phyloP scores from a whole-genome alignment of 345 rosid species.

The Pistacia integerrima region DNA sequence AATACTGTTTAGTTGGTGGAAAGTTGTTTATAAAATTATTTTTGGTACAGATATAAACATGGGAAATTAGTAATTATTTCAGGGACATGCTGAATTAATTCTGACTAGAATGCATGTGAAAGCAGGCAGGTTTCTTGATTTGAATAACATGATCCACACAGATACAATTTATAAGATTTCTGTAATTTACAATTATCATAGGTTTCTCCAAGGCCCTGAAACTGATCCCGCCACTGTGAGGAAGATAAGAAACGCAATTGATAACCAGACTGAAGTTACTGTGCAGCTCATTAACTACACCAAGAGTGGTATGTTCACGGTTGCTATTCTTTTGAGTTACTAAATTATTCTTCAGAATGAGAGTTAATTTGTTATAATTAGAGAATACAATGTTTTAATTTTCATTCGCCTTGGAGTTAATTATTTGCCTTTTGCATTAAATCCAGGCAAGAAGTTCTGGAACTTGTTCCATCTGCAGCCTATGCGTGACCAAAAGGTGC shows the following conservation, averaged over 20 bases:
- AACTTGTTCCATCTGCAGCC: conserved; percentile 97
- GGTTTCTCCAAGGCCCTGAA: conserved; percentile 98
- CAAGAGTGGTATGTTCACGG: conserved; percentile 65
- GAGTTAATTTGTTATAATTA: not conserved
- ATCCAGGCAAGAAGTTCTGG: conserved; percentile 97
- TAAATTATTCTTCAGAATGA: too few relatives aligned
- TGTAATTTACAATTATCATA: conserved; percentile 22
- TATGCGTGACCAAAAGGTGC: conserved; percentile 99
- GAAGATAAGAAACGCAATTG: conserved; percentile 87
- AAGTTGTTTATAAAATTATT: too few relatives aligned
- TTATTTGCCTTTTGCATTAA: not conserved
- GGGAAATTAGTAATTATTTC: not conserved
- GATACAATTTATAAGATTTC: not conserved
- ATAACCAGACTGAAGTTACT: conserved; percentile 84
- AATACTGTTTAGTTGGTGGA: not conserved
- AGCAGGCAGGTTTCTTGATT: not conserved
- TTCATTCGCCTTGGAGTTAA: not conserved
- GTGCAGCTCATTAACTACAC: conserved; percentile 96
- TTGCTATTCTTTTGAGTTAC: not conserved
- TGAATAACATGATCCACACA: not conserved
- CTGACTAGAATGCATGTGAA: conserved; percentile 1
- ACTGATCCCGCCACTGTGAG: conserved; percentile 90
- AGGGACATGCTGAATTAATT: not conserved
- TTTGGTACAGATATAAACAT: not conserved
- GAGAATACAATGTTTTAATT: too few relatives aligned